Conservation (phyloP, 2,329 filamentous ascomycete genomes). For the Neofusicoccum sp. region DNA sequence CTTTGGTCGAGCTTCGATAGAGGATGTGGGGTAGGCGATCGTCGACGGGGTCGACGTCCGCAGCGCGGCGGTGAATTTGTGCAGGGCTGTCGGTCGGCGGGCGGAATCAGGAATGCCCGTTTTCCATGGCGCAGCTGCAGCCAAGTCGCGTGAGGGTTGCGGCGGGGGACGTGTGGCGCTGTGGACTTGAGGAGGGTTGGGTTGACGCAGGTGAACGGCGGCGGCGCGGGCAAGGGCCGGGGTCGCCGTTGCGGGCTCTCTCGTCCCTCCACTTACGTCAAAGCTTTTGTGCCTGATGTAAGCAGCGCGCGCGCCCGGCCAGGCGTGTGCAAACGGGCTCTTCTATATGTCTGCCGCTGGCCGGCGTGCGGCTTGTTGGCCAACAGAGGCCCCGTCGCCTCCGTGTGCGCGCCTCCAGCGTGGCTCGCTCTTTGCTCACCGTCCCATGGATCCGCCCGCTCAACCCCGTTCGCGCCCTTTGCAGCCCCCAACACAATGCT, state of each 20-base stretch:
- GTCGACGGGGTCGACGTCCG: not conserved
- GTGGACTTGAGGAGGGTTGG: not conserved
- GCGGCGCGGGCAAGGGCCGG: constrained; percentile 2
- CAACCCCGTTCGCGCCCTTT: too few species aligned
- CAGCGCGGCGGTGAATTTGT: not conserved
- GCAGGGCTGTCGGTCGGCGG: not conserved
- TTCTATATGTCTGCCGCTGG: not conserved
- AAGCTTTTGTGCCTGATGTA: constrained; percentile 12
- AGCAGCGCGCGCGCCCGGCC: not conserved
- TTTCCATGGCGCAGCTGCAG: not conserved
- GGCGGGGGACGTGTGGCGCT: not conserved
- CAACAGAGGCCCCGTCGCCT: too few species aligned
- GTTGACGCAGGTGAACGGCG: not conserved
- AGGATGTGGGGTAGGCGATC: constrained; percentile 18
- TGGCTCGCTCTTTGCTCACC: too few species aligned
- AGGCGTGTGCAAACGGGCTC: not conserved
- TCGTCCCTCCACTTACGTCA: constrained; percentile 10
- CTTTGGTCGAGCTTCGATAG: constrained; percentile 10
- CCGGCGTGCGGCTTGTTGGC: too few species aligned
- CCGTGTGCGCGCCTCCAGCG: too few species aligned
- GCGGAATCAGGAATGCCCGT: not conserved
- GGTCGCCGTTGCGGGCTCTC: not conserved
- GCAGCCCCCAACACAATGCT: too few species aligned
- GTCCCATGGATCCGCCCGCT: too few species aligned
- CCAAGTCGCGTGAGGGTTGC: not conserved